These are phyloP conservation scores for Phylloporus sp. DNA, from an alignment of 1,284 basidiomycete genomes.

Conservation along the genomic window DNA sequence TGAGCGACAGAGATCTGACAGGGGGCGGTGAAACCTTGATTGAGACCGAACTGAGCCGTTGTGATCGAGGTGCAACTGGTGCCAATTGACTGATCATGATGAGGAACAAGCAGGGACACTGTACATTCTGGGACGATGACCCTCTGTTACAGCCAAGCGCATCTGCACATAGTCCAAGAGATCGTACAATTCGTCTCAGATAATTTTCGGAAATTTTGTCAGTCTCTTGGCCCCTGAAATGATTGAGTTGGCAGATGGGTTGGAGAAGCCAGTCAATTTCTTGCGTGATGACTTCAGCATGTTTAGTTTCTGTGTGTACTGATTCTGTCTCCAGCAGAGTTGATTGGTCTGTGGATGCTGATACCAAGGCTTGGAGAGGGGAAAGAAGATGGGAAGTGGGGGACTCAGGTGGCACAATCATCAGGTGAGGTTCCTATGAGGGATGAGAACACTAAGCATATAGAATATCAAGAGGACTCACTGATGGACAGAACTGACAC, in stretches of 20 bases:
- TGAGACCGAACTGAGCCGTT: constrained; percentile 27
- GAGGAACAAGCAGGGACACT: constrained; percentile 38
- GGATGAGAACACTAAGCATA: constrained; percentile 10
- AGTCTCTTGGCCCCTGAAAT: constrained; percentile 64
- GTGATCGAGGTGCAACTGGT: constrained; percentile 37
- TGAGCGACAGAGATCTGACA: constrained; percentile 53
- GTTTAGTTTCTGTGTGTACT: constrained; percentile 35
- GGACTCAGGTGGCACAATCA: constrained; percentile 43
- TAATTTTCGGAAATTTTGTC: constrained; percentile 65
- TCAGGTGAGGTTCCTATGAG: constrained; percentile 38
- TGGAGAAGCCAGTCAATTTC: constrained; percentile 74
- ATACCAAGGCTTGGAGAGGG: constrained; percentile 65
- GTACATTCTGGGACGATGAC: constrained; percentile 24
- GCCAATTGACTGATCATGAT: constrained; percentile 54
- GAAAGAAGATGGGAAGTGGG: constrained; percentile 39
- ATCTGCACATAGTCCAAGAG: constrained; percentile 55
- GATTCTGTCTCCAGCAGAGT: constrained; percentile 64
- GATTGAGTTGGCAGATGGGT: constrained; percentile 68
- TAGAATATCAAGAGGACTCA: constrained; percentile 39
- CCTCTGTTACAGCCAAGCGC: constrained; percentile 32
- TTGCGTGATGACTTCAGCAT: constrained; percentile 56
- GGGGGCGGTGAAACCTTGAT: constrained; percentile 51
- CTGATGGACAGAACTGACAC: constrained; percentile 40
- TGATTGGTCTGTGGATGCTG: constrained; percentile 64
- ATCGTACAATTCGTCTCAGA: constrained; percentile 68